Percentiles rank a stretch among this genome's conserved stretches.
These are phyloP conservation scores for Calonectria honghensis DNA, from an alignment of 2,329 filamentous ascomycete species.

Conservation along the genomic window DNA sequence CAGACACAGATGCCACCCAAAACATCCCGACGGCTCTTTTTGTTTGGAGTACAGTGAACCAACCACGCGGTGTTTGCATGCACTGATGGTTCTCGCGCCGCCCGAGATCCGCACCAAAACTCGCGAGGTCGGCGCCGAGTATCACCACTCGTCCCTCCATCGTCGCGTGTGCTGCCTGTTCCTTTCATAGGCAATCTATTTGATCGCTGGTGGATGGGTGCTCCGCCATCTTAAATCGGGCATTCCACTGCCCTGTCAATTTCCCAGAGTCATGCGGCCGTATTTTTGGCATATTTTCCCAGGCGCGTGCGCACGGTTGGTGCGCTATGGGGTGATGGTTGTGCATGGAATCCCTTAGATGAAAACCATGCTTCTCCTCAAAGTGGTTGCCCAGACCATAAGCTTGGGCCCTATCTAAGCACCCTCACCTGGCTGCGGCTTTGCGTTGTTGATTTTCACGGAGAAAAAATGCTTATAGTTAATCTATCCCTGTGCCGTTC, in stretches of 20 bases:
- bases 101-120: not conserved
- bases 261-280: slow-evolving; percentile 10
- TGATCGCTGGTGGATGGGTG: not conserved
- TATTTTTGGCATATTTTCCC: slow-evolving; percentile 9
- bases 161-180: not conserved
- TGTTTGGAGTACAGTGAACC: not conserved
- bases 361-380: not conserved
- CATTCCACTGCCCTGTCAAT: slow-evolving; percentile 3
- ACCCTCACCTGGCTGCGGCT: not conserved
- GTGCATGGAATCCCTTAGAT: slow-evolving; percentile 10
- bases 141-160: not conserved
- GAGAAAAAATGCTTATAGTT: not conserved
- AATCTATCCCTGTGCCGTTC: not conserved
- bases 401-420: slow-evolving; percentile 20
- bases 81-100: not conserved
- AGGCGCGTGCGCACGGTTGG: slow-evolving; percentile 10
- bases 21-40: not conserved
- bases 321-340: not conserved
- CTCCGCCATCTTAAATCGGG: not conserved
- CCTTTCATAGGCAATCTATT: not conserved
- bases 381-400: not conserved
- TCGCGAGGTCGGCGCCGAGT: not conserved
- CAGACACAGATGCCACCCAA: not conserved
- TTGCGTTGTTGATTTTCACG: not conserved
- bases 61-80: not conserved